These are phyloP conservation scores for Fomitopsis pinicola DNA, from an alignment of 1,284 basidiomycete species.

Conservation along the genomic window DNA sequence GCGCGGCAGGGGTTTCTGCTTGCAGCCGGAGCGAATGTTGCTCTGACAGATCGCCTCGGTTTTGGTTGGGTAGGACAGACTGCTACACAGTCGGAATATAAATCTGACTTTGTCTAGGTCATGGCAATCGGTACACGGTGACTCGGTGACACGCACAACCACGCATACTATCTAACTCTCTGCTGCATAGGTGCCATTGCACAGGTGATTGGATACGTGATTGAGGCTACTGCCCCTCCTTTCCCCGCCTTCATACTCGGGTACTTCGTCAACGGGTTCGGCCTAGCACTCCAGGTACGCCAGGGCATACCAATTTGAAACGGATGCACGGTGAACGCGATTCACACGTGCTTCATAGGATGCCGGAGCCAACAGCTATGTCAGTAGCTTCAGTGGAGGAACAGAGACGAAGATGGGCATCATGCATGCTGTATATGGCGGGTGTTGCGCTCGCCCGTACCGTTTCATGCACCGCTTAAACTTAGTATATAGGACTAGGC, in stretches of 20 bases:
- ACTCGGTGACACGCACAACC: not conserved
- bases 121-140: conserved; percentile 21
- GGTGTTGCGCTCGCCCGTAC: no score
- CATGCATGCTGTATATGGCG: conserved; percentile 45
- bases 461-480: not conserved
- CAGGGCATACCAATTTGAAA: no score
- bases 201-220: conserved; percentile 45
- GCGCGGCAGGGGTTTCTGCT: conserved; percentile 39
- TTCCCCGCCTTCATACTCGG: conserved; percentile 62
- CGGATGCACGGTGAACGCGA: not conserved
- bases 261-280: conserved; percentile 61
- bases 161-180: not conserved
- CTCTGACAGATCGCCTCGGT: conserved; percentile 45
- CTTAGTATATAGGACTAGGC: conserved; percentile 42
- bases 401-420: conserved; percentile 57
- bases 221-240: conserved; percentile 57
- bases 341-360: conserved; percentile 28
- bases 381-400: conserved; percentile 43
- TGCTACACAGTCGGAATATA: not conserved
- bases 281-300: conserved; percentile 26
- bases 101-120: conserved; percentile 14
- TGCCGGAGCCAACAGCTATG: conserved; percentile 54
- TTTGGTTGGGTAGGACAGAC: conserved; percentile 47
- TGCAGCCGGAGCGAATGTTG: conserved; percentile 45
- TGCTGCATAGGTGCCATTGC: conserved; percentile 20